phyloP scores from a whole-genome alignment of 2,329 filamentous ascomycete species.

The Xylariaceae sp. region DNA sequence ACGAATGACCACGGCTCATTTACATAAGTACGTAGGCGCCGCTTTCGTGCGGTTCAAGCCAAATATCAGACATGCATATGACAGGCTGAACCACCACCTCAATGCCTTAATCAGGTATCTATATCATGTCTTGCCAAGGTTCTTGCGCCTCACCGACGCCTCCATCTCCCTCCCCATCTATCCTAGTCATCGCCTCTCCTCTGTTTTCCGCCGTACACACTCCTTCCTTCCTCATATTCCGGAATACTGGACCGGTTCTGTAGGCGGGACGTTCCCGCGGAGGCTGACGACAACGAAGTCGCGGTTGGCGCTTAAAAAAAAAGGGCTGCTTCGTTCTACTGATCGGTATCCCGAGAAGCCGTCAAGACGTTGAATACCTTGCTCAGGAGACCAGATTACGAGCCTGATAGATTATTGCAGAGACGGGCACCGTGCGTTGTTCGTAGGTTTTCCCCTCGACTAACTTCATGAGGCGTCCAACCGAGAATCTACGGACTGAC shows the following conservation, averaged over 20 bases:
- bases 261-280: neutral
- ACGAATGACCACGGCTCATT: neutral
- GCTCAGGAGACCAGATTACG: neutral
- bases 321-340: neutral
- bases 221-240: neutral
- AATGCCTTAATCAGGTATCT: constrained; percentile 20
- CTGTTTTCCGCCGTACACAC: neutral
- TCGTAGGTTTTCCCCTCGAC: neutral
- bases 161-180: neutral
- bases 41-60: constrained; percentile 11
- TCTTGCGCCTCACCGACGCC: constrained; percentile 12
- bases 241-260: neutral
- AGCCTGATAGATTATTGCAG: neutral
- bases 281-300: neutral
- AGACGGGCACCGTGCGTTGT: neutral
- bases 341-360: neutral
- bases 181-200: neutral
- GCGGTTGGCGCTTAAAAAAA: neutral
- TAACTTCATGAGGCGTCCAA: too few species aligned
- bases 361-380: neutral
- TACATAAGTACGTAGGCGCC: neutral
- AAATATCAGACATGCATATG: constrained; percentile 7
- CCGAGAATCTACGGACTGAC: neutral
- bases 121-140: constrained; percentile 15
- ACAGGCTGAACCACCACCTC: constrained; percentile 17